These are phyloP conservation scores for Sanghuangporus baumii DNA, from an alignment of 1,284 basidiomycete species.

Conservation along the genomic window DNA sequence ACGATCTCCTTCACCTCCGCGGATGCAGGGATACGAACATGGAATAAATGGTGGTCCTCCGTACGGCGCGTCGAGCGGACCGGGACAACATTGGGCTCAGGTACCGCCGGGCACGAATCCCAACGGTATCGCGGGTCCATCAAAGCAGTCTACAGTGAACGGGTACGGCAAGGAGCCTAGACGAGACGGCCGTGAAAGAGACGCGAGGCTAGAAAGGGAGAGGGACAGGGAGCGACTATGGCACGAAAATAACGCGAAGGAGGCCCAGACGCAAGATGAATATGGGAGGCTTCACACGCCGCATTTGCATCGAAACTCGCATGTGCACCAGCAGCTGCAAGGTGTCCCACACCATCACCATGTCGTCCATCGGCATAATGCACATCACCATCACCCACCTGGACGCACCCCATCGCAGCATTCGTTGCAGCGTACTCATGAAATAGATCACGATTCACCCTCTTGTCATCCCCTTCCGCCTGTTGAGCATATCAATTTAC, in stretches of 20 bases:
- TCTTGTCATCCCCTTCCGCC: conserved; percentile 6
- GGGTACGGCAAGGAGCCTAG: conserved; percentile 18
- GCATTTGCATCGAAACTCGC: conserved; percentile 12
- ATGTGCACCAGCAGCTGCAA: conserved; percentile 14
- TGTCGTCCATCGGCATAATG: conserved; percentile 11
- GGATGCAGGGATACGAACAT: conserved; percentile 12
- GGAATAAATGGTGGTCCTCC: conserved; percentile 12
- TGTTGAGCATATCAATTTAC: conserved; percentile 12
- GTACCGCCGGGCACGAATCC: conserved; percentile 4
- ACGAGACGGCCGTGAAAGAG: conserved; percentile 13
- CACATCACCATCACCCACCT: conserved; percentile 12
- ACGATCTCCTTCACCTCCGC: conserved; percentile 12
- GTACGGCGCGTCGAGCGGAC: conserved; percentile 15
- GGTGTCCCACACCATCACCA: conserved; percentile 18
- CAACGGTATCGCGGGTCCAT: conserved; percentile 13
- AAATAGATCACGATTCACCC: conserved; percentile 9
- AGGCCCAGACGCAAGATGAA: conserved; percentile 8
- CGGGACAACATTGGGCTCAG: conserved; percentile 17
- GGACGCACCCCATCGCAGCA: background rate
- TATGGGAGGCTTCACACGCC: conserved; percentile 7
- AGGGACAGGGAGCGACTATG: conserved; percentile 14
- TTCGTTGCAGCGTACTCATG: background rate
- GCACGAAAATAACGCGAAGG: conserved; percentile 17
- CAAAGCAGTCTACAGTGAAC: conserved; percentile 15
- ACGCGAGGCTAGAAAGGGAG: conserved; percentile 15